These are phyloP conservation scores for Botrytis elliptica DNA, from an alignment of 2,329 filamentous ascomycete genomes.

Conservation along the genomic window DNA sequence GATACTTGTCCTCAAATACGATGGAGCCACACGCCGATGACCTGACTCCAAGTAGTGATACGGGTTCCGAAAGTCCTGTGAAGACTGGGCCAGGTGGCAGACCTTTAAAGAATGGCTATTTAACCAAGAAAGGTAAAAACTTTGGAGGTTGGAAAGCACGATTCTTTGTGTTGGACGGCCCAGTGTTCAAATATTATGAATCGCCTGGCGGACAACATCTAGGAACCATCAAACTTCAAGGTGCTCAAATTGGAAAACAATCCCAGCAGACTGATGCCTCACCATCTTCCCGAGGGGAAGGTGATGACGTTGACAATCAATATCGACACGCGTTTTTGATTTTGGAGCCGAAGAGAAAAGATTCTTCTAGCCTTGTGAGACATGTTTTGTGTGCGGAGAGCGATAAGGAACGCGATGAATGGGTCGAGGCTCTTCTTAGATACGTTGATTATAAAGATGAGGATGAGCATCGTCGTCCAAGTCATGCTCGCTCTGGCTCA, in stretches of 20 bases:
- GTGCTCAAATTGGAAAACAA: conserved; percentile 93
- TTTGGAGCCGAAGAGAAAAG: conserved; percentile 93
- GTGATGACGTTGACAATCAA: conserved; percentile 84
- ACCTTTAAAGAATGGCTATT: conserved; percentile 78
- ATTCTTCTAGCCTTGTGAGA: conserved; percentile 80
- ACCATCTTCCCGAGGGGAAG: conserved; percentile 56
- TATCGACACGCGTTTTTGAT: conserved; percentile 96
- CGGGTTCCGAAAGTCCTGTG: conserved; percentile 41
- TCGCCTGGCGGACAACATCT: conserved; percentile 85
- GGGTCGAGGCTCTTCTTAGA: conserved; percentile 86
- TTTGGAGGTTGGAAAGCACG: conserved; percentile 97
- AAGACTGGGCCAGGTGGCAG: conserved; percentile 61
- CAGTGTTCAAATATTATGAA: conserved; percentile 85
- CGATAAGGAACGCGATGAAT: conserved; percentile 85
- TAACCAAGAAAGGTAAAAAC: conserved; percentile 97
- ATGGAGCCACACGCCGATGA: conserved; percentile 63
- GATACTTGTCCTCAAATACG: conserved; percentile 72
- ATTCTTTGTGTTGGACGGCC: conserved; percentile 67
- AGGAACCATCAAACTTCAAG: conserved; percentile 87
- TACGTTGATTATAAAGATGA: conserved; percentile 76
- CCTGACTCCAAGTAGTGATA: conserved; percentile 43
- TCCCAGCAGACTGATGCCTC: conserved; percentile 58
- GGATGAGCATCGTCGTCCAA: conserved; percentile 57
- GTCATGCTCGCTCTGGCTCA: conserved; percentile 43
- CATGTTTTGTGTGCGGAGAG: conserved; percentile 96